phyloP scores from a whole-genome alignment of 2,329 filamentous ascomycete species.

The Zelopaecilomyces penicillatus region DNA sequence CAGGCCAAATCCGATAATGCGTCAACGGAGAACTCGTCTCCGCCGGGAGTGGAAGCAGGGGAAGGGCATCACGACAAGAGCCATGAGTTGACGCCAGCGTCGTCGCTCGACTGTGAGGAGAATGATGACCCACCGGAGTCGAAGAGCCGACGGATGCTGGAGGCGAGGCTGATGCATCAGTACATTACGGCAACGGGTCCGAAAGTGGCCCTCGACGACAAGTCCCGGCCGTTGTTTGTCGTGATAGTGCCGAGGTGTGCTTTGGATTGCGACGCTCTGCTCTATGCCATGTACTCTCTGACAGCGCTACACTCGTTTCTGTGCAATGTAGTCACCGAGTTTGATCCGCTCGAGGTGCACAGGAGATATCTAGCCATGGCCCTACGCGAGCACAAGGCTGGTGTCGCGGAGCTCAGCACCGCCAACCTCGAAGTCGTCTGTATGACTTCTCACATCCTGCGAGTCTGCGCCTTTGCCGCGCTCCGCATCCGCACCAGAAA shows the following conservation, averaged over 20 bases:
- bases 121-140: conserved; percentile 10
- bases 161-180: conserved; percentile 13
- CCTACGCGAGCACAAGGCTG: conserved; percentile 11
- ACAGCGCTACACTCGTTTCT: conserved; percentile 10
- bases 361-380: conserved; percentile 12
- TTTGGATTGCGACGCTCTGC: conserved; percentile 11
- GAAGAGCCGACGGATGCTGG: conserved; percentile 10
- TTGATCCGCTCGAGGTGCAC: conserved; percentile 7
- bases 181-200: conserved; percentile 10
- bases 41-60: no score
- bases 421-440: conserved; percentile 9
- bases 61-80: no score
- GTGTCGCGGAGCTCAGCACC: conserved; percentile 4
- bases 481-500: conserved; percentile 9
- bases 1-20: neutral
- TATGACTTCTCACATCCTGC: conserved; percentile 11
- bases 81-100: conserved; percentile 2
- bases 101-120: neutral
- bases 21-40: neutral
- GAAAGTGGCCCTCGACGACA: conserved; percentile 11
- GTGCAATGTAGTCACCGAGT: conserved; percentile 7
- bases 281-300: conserved; percentile 13
- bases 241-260: conserved; percentile 8
- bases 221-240: conserved; percentile 7
- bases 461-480: conserved; percentile 11